These are phyloP conservation scores for Phytophthora rubi DNA, from an alignment of 352 stramenopile genomes.

Conservation along the genomic window DNA sequence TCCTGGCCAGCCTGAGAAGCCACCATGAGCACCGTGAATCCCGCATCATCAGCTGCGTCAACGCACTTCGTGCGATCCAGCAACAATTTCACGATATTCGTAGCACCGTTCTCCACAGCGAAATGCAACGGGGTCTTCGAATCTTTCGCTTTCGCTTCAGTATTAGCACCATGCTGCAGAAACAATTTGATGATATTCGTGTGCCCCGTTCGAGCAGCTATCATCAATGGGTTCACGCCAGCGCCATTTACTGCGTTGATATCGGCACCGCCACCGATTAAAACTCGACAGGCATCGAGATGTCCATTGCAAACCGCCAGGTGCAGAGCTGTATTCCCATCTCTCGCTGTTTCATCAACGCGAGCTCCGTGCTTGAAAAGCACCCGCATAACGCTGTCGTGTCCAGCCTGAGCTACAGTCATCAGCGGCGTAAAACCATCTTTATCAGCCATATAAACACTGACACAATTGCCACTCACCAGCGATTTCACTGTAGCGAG, in stretches of 20 bases:
- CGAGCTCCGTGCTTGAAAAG: not conserved
- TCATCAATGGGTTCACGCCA: conserved; percentile 4
- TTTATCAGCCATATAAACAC: not conserved
- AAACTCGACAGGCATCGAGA: not conserved
- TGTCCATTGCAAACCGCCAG: not conserved
- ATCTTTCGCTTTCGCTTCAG: not conserved
- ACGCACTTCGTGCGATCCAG: not conserved
- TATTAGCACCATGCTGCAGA: not conserved
- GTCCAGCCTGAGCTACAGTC: not conserved
- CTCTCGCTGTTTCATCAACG: not conserved
- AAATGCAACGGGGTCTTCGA: not conserved
- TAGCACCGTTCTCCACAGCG: not conserved
- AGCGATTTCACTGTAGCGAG: not conserved
- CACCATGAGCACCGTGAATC: not conserved
- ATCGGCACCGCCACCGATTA: conserved; percentile 5
- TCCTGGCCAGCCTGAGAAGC: not conserved
- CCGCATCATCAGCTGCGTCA: not conserved
- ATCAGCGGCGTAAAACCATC: not conserved
- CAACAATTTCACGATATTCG: not conserved
- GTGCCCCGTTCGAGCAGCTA: not conserved
- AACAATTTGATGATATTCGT: not conserved
- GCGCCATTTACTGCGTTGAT: conserved; percentile 4
- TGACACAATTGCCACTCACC: not conserved
- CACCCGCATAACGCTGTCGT: conserved; percentile 1
- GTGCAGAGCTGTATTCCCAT: conserved; percentile 8